Percentiles rank a stretch among this genome's conserved stretches.
These are phyloP conservation scores for Zasmidium cellare DNA, from an alignment of 2,329 filamentous ascomycete species.

Conservation along the genomic window DNA sequence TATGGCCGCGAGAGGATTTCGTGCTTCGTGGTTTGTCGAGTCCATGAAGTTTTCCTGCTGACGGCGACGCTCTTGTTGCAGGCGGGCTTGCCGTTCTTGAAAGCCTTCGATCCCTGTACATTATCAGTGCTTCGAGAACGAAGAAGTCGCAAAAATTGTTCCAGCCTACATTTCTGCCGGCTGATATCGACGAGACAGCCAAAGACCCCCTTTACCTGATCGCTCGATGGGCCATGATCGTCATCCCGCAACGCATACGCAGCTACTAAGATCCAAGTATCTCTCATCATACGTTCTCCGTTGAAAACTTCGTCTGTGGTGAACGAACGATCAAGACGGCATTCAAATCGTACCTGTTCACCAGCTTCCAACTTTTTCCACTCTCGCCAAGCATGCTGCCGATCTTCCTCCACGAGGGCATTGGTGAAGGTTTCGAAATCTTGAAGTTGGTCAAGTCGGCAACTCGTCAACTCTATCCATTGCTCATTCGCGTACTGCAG, in stretches of 20 bases:
- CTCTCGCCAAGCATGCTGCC: constrained; percentile 3
- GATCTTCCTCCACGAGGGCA: constrained; percentile 16
- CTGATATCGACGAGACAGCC: constrained; percentile 42
- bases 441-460: constrained; percentile 8
- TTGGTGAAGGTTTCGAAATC: constrained; percentile 6
- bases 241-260: constrained; percentile 12
- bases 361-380: constrained; percentile 19
- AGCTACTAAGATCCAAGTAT: constrained; percentile 22
- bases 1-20: constrained; percentile 46
- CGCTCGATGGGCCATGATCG: neutral
- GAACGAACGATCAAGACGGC: constrained; percentile 23
- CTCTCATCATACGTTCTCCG: constrained; percentile 18
- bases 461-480: constrained; percentile 35
- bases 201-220: neutral
- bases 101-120: constrained; percentile 33
- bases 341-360: constrained; percentile 31
- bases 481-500: constrained; percentile 40
- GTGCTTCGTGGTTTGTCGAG: constrained; percentile 40
- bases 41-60: constrained; percentile 36
- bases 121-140: neutral
- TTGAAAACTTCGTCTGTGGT: constrained; percentile 13
- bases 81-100: constrained; percentile 38
- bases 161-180: constrained; percentile 34
- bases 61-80: constrained; percentile 38
- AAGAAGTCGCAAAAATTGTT: neutral